Evolutionary conservation across 2,329 filamentous ascomycete species (phyloP).

Genomic region (Microdochium bolleyi): DNA sequence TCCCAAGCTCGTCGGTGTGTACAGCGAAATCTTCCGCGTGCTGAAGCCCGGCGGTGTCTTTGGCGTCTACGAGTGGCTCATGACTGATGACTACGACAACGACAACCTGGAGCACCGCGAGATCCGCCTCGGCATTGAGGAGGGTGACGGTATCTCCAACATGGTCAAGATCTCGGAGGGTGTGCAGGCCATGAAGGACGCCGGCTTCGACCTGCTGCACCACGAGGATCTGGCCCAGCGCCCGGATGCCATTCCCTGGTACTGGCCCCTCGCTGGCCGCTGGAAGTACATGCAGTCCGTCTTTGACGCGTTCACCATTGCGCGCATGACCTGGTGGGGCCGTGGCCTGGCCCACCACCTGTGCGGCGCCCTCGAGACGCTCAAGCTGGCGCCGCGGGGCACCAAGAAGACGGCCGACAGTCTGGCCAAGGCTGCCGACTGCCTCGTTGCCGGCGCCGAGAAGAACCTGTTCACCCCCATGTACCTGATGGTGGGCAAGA

Average conservation of each 20-base stretch:
- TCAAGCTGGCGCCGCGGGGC: conserved; percentile 69
- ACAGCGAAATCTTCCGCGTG: conserved; percentile 89
- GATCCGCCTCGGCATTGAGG: conserved; percentile 90
- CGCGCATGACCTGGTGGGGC: conserved; percentile 82
- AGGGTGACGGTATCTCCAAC: conserved; percentile 93
- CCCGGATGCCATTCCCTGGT: conserved; percentile 76
- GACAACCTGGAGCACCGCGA: conserved; percentile 77
- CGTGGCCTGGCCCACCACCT: conserved; percentile 68
- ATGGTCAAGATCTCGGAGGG: conserved; percentile 87
- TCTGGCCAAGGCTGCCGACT: conserved; percentile 73
- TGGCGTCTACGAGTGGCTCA: conserved; percentile 98
- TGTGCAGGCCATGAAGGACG: conserved; percentile 72
- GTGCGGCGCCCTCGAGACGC: conserved; percentile 66
- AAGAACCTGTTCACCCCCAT: conserved; percentile 96
- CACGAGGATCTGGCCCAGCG: conserved; percentile 81
- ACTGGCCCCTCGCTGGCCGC: conserved; percentile 83
- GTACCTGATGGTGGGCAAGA: conserved; percentile 93
- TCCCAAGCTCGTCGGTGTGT: conserved; percentile 82
- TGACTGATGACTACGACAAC: conserved; percentile 94
- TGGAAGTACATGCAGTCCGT: conserved; percentile 75
- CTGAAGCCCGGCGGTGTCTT: conserved; percentile 94
- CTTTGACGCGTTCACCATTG: conserved; percentile 73
- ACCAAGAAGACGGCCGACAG: conserved; percentile 95
- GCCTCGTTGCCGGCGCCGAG: conserved; percentile 76
- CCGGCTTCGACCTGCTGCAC: conserved; percentile 76